Base-by-base conservation (phyloP, 2,329 filamentous ascomycete genomes). In the Aspergillus clavatus region DNA sequence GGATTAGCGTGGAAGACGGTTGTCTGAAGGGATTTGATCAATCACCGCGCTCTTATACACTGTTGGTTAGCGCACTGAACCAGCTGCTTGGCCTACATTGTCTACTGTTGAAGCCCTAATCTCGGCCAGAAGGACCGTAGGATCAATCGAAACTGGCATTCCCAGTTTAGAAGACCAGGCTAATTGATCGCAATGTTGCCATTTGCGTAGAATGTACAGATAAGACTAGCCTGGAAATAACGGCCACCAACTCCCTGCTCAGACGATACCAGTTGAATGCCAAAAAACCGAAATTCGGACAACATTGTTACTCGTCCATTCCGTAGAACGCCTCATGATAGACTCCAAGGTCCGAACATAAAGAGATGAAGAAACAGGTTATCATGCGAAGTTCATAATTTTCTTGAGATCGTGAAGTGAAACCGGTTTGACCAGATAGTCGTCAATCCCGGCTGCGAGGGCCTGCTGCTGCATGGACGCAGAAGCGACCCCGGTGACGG, bases 371-470 rank as follows among this genome's bases (percentile, higher is more conserved):
- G 24, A 6, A 29, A n/a, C 7, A 7, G 29, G 4, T 19, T 28
- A 47, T 55, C 46, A 52, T 42, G 42, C 21, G 38, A 51, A 28
- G 4, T 21, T 42, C 40, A 58, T 57, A 24, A 56, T 40, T 42
- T 42, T 52, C 42, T 55, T 54, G 16, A 61, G 49, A 29, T 50
- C 50, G 22, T 40, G 45, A 7, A 59, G 52, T 3, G 56, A 60
- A 21, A 63, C 48, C 12, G 56, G 58, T 18, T 61, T 60, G 43
- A 59, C 48, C 21, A 63, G 27, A 33, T 61, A 61, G 3, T 56
- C 52, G 38, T 62, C 50, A 7, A 56, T 47, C 6, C 59, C 60
- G 0, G 55, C 57, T 12, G 48, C 44, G 11, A 53, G 19, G 7
- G 58, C 60, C 12, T 56, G 52, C 40, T 62, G 47, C 38, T 60